A percentile compares a stretch with the other conserved stretches of the same genome.
phyloP scores from a whole-genome alignment of 2,329 filamentous ascomycete genomes.

The Moelleriella libera region DNA sequence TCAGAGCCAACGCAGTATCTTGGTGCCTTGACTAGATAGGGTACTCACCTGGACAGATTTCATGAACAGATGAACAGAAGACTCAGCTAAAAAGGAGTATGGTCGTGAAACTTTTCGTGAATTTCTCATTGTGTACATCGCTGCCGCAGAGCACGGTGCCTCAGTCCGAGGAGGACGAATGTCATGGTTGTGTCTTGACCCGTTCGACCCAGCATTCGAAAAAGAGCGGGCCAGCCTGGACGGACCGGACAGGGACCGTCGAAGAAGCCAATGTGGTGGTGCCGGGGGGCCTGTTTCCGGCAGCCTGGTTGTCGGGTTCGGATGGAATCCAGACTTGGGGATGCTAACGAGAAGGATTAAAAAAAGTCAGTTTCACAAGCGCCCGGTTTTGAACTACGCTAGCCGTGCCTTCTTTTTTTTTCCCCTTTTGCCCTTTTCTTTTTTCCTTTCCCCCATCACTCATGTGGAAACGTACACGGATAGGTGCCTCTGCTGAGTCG shows the following conservation, averaged over 20 bases:
- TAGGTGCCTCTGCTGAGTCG: conserved; percentile 42
- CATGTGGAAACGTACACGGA: conserved; percentile 29
- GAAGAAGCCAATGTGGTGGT: conserved; percentile 23
- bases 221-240: conserved; percentile 44
- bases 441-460: not conserved
- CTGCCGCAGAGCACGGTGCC: not conserved
- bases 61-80: too few species aligned
- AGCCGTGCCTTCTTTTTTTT: not conserved
- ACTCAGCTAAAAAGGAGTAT: too few species aligned
- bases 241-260: conserved; percentile 29
- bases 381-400: not conserved
- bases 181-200: not conserved
- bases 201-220: conserved; percentile 52
- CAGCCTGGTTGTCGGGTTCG: conserved; percentile 27
- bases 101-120: not conserved
- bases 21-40: too few species aligned
- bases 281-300: conserved; percentile 14
- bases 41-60: too few species aligned
- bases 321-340: conserved; percentile 49
- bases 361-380: not conserved
- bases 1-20: too few species aligned
- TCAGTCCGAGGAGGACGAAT: not conserved
- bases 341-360: conserved; percentile 21
- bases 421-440: not conserved
- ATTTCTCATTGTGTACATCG: too few species aligned